Evolutionary conservation across 257 asterid genomes (phyloP).

Genomic region (Nicotiana knightiana): DNA sequence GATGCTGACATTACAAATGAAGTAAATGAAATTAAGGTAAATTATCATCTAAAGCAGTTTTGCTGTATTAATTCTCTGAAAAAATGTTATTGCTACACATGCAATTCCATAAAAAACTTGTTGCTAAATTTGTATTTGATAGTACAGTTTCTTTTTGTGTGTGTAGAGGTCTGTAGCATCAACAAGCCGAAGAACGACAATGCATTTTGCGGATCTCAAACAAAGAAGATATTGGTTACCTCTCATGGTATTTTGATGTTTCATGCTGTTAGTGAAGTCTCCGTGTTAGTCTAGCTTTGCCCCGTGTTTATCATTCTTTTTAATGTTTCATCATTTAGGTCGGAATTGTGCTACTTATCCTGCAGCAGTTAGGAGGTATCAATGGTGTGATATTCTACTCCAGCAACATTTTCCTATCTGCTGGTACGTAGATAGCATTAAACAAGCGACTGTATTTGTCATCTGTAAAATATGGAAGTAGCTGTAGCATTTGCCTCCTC

Average conservation of each 20-base stretch:
- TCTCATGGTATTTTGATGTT: conserved; percentile 50
- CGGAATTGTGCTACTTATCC: conserved; percentile 75
- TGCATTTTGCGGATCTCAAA: conserved; percentile 73
- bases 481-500: background rate
- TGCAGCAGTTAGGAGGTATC: conserved; percentile 78
- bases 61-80: background rate
- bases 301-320: background rate
- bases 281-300: background rate
- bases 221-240: conserved; percentile 92
- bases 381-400: conserved; percentile 90
- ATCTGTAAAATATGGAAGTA: background rate
- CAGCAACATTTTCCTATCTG: conserved; percentile 65
- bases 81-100: background rate
- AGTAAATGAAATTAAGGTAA: conserved; percentile 73
- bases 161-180: conserved; percentile 80
- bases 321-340: conserved; percentile 32
- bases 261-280: background rate
- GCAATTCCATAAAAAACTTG: background rate
- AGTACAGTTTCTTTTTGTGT: conserved; percentile 9
- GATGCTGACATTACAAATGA: conserved; percentile 80
- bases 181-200: conserved; percentile 69
- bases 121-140: background rate
- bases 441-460: background rate
- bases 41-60: background rate
- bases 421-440: conserved; percentile 44